Percentiles rank a stretch among this genome's conserved stretches.
phyloP scores from a whole-genome alignment of 2,329 filamentous ascomycete genomes.

The Laburnicola sp. region DNA sequence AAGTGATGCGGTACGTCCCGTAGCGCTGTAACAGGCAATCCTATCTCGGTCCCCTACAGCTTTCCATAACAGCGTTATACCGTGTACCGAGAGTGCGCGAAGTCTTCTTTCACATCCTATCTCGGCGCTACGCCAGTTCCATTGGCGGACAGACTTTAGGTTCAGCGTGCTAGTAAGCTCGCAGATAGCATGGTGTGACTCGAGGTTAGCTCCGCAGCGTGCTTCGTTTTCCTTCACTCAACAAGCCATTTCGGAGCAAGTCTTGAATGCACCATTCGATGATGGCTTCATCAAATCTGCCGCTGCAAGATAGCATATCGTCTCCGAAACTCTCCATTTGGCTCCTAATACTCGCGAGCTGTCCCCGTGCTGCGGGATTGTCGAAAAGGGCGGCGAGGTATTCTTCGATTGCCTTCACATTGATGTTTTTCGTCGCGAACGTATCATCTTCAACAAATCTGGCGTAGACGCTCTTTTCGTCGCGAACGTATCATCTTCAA shows the following conservation, averaged over 20 bases:
- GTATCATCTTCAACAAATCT: no score
- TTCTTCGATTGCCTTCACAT: slow-evolving; percentile 22
- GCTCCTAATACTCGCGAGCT: slow-evolving; percentile 17
- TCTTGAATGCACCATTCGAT: slow-evolving; percentile 55
- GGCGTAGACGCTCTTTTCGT: neutral
- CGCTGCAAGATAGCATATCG: slow-evolving; percentile 14
- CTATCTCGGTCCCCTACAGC: no score
- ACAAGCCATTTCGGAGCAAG: slow-evolving; percentile 53
- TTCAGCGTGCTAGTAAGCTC: slow-evolving; percentile 31
- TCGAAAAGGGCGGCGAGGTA: slow-evolving; percentile 8
- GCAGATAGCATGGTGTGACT: slow-evolving; percentile 25
- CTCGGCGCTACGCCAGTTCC: slow-evolving; percentile 27
- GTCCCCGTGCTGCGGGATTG: neutral
- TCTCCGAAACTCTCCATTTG: slow-evolving; percentile 20
- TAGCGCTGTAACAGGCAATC: slow-evolving; percentile 24
- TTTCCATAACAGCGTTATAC: no score
- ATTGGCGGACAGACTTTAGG: slow-evolving; percentile 28
- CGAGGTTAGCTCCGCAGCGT: slow-evolving; percentile 28
- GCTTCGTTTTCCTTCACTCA: slow-evolving; percentile 54
- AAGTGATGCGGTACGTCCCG: neutral
- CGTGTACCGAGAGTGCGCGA: no score
- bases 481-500: slow-evolving; percentile 22
- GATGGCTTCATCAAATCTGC: slow-evolving; percentile 45
- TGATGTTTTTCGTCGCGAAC: slow-evolving; percentile 10
- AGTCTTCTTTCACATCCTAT: slow-evolving; percentile 13